phyloP scores from a whole-genome alignment of 441 rosid species.

The Gossypium schwendimanii region DNA sequence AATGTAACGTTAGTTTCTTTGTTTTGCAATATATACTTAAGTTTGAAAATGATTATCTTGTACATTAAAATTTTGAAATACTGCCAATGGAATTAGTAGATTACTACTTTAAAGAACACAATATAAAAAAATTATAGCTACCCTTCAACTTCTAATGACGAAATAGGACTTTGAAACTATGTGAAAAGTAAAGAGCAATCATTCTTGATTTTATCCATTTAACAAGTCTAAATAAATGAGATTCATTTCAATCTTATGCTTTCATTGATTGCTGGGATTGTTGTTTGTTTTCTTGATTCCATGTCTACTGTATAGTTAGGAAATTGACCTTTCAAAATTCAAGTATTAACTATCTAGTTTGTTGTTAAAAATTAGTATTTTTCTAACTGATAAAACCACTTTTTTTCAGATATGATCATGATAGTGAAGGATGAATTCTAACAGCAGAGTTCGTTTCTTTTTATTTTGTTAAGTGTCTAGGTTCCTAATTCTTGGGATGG shows the following conservation, averaged over 20 bases:
- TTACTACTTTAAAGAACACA: slow-evolving; percentile 1
- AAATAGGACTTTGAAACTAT: neutral
- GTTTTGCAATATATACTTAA: neutral
- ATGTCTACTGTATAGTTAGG: neutral
- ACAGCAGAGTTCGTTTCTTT: slow-evolving; percentile 82
- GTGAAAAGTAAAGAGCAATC: neutral
- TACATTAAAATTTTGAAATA: neutral
- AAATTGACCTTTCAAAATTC: neutral
- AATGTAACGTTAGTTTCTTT: neutral
- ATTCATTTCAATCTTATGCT: neutral
- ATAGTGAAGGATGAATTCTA: slow-evolving; percentile 72
- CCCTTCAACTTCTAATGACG: neutral
- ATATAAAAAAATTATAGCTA: neutral
- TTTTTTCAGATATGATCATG: slow-evolving; percentile 78
- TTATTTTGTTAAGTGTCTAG: slow-evolving; percentile 55
- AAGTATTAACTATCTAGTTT: slow-evolving; percentile 1
- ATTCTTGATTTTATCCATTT: neutral
- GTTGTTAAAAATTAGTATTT: slow-evolving; percentile 8
- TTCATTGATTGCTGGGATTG: neutral
- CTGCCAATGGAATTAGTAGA: neutral
- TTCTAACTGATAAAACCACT: slow-evolving; percentile 72
- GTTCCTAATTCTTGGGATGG: slow-evolving; percentile 95
- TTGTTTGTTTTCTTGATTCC: neutral
- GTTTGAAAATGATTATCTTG: neutral
- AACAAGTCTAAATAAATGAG: neutral